phyloP scores from a whole-genome alignment of 305 asterid species.

The Petunia hybrid region DNA sequence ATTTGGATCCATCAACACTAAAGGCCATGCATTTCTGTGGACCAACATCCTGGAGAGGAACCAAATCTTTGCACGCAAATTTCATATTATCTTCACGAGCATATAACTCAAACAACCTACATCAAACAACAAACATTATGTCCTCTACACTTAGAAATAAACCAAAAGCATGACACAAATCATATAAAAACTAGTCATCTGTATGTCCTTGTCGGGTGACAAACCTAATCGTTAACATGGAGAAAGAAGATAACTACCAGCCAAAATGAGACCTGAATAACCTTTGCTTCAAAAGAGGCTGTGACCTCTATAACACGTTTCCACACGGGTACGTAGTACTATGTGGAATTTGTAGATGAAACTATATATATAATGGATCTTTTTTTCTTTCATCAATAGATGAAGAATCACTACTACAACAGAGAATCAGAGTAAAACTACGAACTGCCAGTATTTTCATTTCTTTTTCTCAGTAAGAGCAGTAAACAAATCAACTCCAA shows the following conservation, averaged over 20 bases:
- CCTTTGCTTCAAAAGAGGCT: background rate
- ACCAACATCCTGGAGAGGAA: slow-evolving; percentile 71
- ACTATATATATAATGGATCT: background rate
- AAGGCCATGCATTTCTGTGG: slow-evolving; percentile 82
- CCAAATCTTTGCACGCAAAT: slow-evolving; percentile 62
- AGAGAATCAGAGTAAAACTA: background rate
- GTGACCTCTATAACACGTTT: background rate
- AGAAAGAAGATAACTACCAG: background rate
- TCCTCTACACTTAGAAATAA: slow-evolving; percentile 12
- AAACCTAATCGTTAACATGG: background rate
- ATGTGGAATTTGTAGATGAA: background rate
- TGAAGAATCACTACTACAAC: background rate
- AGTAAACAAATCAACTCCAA: background rate
- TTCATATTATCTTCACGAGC: slow-evolving; percentile 59
- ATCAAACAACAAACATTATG: slow-evolving; percentile 24
- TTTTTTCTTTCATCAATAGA: slow-evolving; percentile 7
- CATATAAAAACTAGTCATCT: background rate
- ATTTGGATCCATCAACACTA: slow-evolving; percentile 88
- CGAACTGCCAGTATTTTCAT: background rate
- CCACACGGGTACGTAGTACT: background rate
- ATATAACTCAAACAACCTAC: slow-evolving; percentile 78
- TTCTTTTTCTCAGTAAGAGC: background rate
- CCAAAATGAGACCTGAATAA: slow-evolving; percentile 10
- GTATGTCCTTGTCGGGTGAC: background rate
- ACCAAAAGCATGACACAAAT: background rate